Conservation (phyloP, 179 eudicot species). For the Amaranthus tricolor region DNA sequence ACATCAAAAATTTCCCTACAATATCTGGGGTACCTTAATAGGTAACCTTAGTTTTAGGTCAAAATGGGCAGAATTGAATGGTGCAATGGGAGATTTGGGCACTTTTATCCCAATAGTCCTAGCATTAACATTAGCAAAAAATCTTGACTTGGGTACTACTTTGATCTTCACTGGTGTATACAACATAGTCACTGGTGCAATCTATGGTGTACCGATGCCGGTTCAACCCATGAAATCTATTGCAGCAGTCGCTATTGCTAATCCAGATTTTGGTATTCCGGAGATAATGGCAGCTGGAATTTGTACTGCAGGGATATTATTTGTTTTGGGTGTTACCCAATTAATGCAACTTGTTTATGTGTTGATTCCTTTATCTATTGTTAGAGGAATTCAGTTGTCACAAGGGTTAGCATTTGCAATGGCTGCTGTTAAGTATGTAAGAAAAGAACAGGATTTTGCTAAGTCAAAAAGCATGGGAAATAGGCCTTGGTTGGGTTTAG, state of each 20-base stretch:
- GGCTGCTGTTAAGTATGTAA: slow-evolving; percentile 74
- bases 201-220: slow-evolving; percentile 89
- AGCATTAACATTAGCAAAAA: slow-evolving; percentile 67
- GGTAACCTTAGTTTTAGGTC: slow-evolving; percentile 55
- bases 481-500: slow-evolving; percentile 80
- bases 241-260: slow-evolving; percentile 73
- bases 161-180: slow-evolving; percentile 71
- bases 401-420: slow-evolving; percentile 81
- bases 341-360: slow-evolving; percentile 70
- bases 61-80: slow-evolving; percentile 76
- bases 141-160: slow-evolving; percentile 74
- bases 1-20: slow-evolving; percentile 22
- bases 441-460: slow-evolving; percentile 57
- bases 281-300: slow-evolving; percentile 91
- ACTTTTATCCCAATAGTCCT: slow-evolving; percentile 78
- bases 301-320: slow-evolving; percentile 54
- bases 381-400: slow-evolving; percentile 86
- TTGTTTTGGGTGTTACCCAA: slow-evolving; percentile 66
- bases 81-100: slow-evolving; percentile 95
- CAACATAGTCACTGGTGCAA: slow-evolving; percentile 62
- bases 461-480: slow-evolving; percentile 57
- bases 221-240: slow-evolving; percentile 94
- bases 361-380: slow-evolving; percentile 69
- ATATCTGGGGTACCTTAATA: slow-evolving; percentile 31
- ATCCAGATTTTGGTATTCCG: slow-evolving; percentile 57